A percentile compares a stretch with the other conserved stretches of the same genome.
phyloP scores from a whole-genome alignment of 768 basidiomycete species.

The Lactarius pseudohatsudake region DNA sequence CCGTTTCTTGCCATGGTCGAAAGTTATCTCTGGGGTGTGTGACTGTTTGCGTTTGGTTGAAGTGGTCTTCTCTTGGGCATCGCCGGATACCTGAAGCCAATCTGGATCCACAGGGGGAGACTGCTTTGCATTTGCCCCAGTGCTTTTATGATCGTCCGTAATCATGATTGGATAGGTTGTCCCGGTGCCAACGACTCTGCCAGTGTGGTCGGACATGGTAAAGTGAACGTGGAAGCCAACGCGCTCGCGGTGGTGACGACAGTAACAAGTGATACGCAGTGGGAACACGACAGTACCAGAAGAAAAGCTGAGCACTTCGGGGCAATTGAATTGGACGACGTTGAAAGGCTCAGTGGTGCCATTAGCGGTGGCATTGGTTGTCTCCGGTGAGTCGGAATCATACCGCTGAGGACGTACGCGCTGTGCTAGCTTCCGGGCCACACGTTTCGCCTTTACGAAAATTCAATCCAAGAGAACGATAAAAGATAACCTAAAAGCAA shows the following conservation, averaged over 20 bases:
- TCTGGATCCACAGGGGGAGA: constrained; percentile 38
- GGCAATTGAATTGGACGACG: constrained; percentile 95
- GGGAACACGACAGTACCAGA: constrained; percentile 87
- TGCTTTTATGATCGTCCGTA: constrained; percentile 98
- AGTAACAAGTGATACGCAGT: constrained; percentile 95
- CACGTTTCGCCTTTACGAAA: constrained; percentile 70
- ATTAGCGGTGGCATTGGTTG: constrained; percentile 40
- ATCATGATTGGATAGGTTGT: constrained; percentile 93
- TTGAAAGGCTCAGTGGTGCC: constrained; percentile 71
- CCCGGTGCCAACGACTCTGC: constrained; percentile 78
- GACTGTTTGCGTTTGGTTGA: constrained; percentile 51
- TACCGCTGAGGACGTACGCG: constrained; percentile 76
- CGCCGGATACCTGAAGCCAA: constrained; percentile 44
- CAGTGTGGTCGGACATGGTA: constrained; percentile 75
- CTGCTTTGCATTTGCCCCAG: constrained; percentile 36
- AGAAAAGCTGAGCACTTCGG: constrained; percentile 85
- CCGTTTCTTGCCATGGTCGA: constrained; percentile 49
- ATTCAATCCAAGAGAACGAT: constrained; percentile 21
- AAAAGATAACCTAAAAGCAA: constrained; percentile 30
- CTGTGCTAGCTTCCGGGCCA: constrained; percentile 84
- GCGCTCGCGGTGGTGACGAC: constrained; percentile 97
- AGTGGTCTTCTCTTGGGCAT: constrained; percentile 14
- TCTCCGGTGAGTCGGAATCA: constrained; percentile 66
- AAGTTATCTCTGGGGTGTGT: constrained; percentile 30
- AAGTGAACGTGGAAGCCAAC: constrained; percentile 91